Conservation (phyloP, 78 protist species). For the Polysphondylium violaceum region DNA sequence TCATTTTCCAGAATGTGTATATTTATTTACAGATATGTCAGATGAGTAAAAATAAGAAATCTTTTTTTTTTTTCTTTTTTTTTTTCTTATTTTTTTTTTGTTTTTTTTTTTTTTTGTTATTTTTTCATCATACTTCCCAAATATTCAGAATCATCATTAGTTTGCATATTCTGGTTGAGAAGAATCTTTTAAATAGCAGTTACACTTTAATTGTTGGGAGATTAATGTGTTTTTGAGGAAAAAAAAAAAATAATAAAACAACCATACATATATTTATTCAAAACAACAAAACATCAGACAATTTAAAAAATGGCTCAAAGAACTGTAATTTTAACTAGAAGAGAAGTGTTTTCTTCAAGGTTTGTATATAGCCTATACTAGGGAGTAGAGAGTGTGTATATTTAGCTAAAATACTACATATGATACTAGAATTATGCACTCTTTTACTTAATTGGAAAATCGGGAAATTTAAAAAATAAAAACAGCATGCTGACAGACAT, state of each 20-base stretch:
- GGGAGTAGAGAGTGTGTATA: too few relatives aligned
- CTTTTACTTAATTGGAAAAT: too few relatives aligned
- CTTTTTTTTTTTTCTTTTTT: neutral
- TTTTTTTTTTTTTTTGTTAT: neutral
- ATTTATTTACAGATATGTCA: too few relatives aligned
- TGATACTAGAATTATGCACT: neutral
- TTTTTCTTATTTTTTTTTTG: neutral
- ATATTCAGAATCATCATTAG: neutral
- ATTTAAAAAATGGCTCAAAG: neutral
- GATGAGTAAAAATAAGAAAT: too few relatives aligned
- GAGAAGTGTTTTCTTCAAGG: slow-evolving; percentile 77
- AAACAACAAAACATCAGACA: neutral
- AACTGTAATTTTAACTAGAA: slow-evolving; percentile 60
- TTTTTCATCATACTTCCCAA: neutral
- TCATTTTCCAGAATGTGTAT: too few relatives aligned
- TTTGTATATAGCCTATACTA: too few relatives aligned
- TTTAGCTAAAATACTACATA: too few relatives aligned
- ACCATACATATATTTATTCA: too few relatives aligned
- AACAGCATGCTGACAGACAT: too few relatives aligned
- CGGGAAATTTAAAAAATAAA: too few relatives aligned
- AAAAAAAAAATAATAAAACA: neutral
- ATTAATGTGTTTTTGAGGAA: neutral
- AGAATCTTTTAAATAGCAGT: neutral
- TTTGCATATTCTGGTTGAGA: too few relatives aligned
- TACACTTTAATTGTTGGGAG: neutral